phyloP scores from a whole-genome alignment of 2,329 filamentous ascomycete species.

The Beauveria caledonica region DNA sequence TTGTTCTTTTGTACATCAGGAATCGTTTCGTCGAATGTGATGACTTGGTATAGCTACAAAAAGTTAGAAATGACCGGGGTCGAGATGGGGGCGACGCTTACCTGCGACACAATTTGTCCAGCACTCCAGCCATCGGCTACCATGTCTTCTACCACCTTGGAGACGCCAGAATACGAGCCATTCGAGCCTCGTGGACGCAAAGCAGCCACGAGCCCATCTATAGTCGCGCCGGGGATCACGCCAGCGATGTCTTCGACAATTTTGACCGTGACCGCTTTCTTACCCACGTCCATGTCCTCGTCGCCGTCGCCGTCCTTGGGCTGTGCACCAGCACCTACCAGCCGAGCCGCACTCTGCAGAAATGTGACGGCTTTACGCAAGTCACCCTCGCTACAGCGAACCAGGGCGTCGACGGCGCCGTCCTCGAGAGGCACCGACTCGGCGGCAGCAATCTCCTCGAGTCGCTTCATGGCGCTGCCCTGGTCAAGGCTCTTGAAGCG shows the following conservation, averaged over 20 bases:
- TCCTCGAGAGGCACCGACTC: conserved; percentile 71
- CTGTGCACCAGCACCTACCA: conserved; percentile 62
- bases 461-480: conserved; percentile 66
- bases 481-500: conserved; percentile 94
- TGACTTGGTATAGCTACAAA: conserved; percentile 64
- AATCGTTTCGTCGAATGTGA: conserved; percentile 79
- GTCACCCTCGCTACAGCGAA: conserved; percentile 87
- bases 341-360: conserved; percentile 82
- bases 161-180: conserved; percentile 63
- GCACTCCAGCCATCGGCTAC: conserved; percentile 97
- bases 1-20: conserved; percentile 81
- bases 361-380: conserved; percentile 94
- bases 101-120: conserved; percentile 75
- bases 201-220: conserved; percentile 62
- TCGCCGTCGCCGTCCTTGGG: conserved; percentile 40
- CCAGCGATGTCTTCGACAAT: conserved; percentile 93
- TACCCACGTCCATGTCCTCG: conserved; percentile 54
- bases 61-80: conserved; percentile 11
- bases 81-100: conserved; percentile 28
- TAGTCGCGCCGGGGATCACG: conserved; percentile 71
- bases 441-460: conserved; percentile 72
- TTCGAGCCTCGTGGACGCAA: conserved; percentile 63
- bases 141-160: conserved; percentile 77
- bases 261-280: conserved; percentile 60
- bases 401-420: conserved; percentile 74